Evolutionary conservation across 306 rosid genomes (phyloP).

Genomic region (Datisca glomerata): DNA sequence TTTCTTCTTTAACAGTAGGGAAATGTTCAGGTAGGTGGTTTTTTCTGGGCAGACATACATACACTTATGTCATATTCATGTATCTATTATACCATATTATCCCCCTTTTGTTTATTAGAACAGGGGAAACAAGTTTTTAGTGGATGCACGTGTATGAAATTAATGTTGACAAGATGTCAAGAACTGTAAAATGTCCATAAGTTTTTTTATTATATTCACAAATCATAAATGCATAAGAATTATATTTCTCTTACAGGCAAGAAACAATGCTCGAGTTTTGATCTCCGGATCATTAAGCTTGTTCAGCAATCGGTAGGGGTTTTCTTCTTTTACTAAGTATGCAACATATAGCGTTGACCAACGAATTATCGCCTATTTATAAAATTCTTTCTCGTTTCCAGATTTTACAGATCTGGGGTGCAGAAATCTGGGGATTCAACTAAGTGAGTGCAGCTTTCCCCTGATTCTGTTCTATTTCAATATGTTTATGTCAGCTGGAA

Average conservation of each 20-base stretch:
- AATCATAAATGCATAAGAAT: no score
- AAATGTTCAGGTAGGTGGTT: no score
- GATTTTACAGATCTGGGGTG: conserved; percentile 74
- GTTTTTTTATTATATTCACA: no score
- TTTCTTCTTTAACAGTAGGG: no score
- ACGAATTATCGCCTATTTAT: conserved; percentile 9
- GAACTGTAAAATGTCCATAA: background rate
- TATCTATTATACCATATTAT: no score
- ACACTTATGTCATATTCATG: no score
- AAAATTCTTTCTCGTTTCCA: conserved; percentile 23
- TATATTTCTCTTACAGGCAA: conserved; percentile 59
- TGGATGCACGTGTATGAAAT: background rate
- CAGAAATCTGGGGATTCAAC: conserved; percentile 71
- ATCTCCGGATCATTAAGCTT: conserved; percentile 80
- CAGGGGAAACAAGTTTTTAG: no score
- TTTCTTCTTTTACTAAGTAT: background rate
- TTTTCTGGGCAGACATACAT: no score
- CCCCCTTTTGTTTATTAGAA: no score
- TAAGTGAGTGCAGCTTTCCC: conserved; percentile 46
- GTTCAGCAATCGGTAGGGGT: conserved; percentile 72
- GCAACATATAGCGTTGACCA: background rate
- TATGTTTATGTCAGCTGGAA: background rate
- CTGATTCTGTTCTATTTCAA: conserved; percentile 2
- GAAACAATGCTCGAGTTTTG: conserved; percentile 91
- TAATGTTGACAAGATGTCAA: background rate